Evolutionary conservation across 2,329 filamentous ascomycete genomes (phyloP), one percentile per base, ranked within the genome.

Genomic region (Aspergillus candidus): DNA sequence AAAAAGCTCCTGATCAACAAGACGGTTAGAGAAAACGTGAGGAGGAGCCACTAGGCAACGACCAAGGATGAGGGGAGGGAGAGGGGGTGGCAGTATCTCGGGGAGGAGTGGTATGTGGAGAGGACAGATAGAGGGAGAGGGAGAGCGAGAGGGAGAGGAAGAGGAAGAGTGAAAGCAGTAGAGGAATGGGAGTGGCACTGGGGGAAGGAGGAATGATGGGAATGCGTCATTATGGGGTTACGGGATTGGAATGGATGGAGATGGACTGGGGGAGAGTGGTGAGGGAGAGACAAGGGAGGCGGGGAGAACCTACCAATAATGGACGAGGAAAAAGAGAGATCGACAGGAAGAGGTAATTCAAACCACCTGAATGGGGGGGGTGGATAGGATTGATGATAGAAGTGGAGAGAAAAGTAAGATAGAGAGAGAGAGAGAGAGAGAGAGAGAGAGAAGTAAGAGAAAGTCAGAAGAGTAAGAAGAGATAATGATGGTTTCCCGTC

Each of bases 201-300:
- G 22, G 22, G 22, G 22, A 27, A 8, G 22, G 22, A 27, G 6
- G 22, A 27, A 27, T 27, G 22, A 27, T 27, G 22, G 22, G 52
- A 60, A 63, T 65, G 62, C 62, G 62, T 65, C 62, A 65, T 65
- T 56, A 60, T 59, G 55, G 18, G 18, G 18, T 18, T 18, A 18
- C 18, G 54, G 52, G 55, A 48, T 51, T 51, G 47, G 31, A 43
- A 47, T 40, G 33, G 36, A 40, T 46, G 37, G 32, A 32, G 41
- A 39, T 38, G 27, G 32, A 27, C 12, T 34, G 40, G 33, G 32
- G 36, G 29, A 35, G 38, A 14, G n/a, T n/a, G n/a, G n/a, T n/a
- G n/a, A n/a, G n/a, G n/a, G 35, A 11, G 22, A 27, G 22, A 27
- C 22, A 7, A 27, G 22, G 22, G 22, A 27, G 22, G 22, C 22